Evolutionary conservation across 192 early-diverging fungal genomes (phyloP).

Genomic region (Backusella liffmaniae): DNA sequence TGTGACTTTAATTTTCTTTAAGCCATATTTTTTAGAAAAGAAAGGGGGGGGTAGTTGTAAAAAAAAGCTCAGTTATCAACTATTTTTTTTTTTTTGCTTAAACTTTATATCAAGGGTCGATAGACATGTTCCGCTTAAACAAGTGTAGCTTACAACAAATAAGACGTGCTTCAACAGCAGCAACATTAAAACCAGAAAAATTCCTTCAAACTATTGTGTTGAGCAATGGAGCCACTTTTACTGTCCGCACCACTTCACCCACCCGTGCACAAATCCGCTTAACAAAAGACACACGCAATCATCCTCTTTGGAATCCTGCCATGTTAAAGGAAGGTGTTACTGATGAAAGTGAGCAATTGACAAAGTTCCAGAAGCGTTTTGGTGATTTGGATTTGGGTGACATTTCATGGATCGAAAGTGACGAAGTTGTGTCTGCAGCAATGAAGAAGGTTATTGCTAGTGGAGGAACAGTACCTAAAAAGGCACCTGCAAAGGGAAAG

Average conservation of each 20-base stretch:
- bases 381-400: conserved; percentile 59
- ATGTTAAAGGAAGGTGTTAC: conserved; percentile 50
- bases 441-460: conserved; percentile 36
- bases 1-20: conserved; percentile 1
- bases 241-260: conserved; percentile 81
- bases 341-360: conserved; percentile 79
- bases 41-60: background rate
- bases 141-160: conserved; percentile 5
- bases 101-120: background rate
- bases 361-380: conserved; percentile 81
- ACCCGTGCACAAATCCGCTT: conserved; percentile 73
- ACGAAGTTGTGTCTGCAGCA: conserved; percentile 30
- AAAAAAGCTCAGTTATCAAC: background rate
- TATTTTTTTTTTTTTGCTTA: background rate
- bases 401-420: conserved; percentile 35
- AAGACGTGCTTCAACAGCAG: conserved; percentile 17
- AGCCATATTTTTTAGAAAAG: background rate
- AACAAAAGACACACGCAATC: conserved; percentile 91
- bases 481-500: conserved; percentile 24
- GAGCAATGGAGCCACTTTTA: conserved; percentile 87
- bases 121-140: background rate
- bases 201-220: conserved; percentile 85
- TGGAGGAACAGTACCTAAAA: conserved; percentile 17
- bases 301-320: conserved; percentile 90
- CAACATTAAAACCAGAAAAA: conserved; percentile 53